Evolutionary conservation across 2,329 filamentous ascomycete species (phyloP).

Genomic region (Colletotrichum sp.): DNA sequence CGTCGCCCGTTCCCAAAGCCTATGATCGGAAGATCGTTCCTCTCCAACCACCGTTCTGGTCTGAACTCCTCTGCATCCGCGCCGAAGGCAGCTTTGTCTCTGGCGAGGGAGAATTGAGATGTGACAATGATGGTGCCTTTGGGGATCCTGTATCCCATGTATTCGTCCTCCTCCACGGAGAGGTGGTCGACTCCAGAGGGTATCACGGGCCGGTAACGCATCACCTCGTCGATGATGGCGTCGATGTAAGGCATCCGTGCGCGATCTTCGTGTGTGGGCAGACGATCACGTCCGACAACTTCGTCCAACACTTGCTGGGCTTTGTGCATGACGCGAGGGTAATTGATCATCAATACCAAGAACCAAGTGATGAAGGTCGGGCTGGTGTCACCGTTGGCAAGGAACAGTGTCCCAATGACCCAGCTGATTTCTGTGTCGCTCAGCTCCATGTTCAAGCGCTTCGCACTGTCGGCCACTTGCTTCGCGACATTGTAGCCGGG

Average conservation of each 20-base stretch:
- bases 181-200: constrained; percentile 41
- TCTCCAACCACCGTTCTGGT: constrained; percentile 53
- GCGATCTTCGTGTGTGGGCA: constrained; percentile 30
- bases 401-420: not conserved
- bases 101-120: constrained; percentile 43
- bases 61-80: constrained; percentile 47
- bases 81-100: constrained; percentile 47
- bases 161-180: constrained; percentile 34
- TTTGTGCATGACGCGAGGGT: constrained; percentile 28
- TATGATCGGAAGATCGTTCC: constrained; percentile 7
- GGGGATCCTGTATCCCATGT: constrained; percentile 30
- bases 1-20: constrained; percentile 47
- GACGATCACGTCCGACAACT: constrained; percentile 33
- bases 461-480: not conserved
- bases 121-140: constrained; percentile 39
- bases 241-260: constrained; percentile 31
- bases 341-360: constrained; percentile 31
- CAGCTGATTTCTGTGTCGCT: not conserved
- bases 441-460: not conserved
- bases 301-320: constrained; percentile 45
- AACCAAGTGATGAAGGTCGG: constrained; percentile 25
- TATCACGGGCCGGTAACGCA: constrained; percentile 34
- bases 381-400: not conserved
- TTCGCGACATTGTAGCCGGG: not conserved
- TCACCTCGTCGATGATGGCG: constrained; percentile 32